Evolutionary conservation across 1,284 basidiomycete genomes (phyloP).

Genomic region (Sporisorium exsertum): DNA sequence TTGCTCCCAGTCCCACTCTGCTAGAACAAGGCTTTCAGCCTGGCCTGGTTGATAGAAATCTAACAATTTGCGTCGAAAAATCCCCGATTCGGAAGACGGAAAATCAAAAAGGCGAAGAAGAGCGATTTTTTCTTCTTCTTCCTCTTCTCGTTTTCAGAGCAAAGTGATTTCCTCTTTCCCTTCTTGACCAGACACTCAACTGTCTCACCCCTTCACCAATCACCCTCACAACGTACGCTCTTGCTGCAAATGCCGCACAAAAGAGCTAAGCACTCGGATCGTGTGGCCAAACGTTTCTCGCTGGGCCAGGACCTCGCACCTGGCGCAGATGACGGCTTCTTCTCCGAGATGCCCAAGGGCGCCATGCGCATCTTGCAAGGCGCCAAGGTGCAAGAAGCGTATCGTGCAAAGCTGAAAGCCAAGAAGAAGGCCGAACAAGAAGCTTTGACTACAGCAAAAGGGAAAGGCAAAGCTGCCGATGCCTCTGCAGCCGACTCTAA

Average conservation of each 20-base stretch:
- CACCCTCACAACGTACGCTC: background rate
- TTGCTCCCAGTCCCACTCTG: background rate
- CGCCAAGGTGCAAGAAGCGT: conserved; percentile 54
- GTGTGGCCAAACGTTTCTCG: conserved; percentile 50
- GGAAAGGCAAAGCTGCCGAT: conserved; percentile 27
- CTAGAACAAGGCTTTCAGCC: background rate
- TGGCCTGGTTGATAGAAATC: background rate
- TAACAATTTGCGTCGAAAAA: background rate
- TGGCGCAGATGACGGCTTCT: conserved; percentile 34
- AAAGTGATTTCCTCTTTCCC: background rate
- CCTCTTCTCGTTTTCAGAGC: conserved; percentile 2
- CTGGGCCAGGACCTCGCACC: conserved; percentile 53
- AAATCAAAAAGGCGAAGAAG: background rate
- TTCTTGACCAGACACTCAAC: conserved; percentile 2
- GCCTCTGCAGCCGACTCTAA: conserved; percentile 2
- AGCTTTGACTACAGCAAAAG: conserved; percentile 38
- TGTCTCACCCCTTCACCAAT: conserved; percentile 13
- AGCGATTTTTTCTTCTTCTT: background rate
- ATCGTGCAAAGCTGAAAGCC: conserved; percentile 35
- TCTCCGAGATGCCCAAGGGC: conserved; percentile 56
- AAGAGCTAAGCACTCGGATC: conserved; percentile 56
- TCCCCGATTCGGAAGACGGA: conserved; percentile 3
- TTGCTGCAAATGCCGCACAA: conserved; percentile 60
- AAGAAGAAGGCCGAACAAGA: conserved; percentile 30
- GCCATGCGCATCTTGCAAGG: conserved; percentile 60